Percentiles rank a stretch among this genome's conserved stretches.
Evolutionary conservation across 192 early-diverging fungal genomes (phyloP).

Genomic region (Rhizoclosmatium sp.): DNA sequence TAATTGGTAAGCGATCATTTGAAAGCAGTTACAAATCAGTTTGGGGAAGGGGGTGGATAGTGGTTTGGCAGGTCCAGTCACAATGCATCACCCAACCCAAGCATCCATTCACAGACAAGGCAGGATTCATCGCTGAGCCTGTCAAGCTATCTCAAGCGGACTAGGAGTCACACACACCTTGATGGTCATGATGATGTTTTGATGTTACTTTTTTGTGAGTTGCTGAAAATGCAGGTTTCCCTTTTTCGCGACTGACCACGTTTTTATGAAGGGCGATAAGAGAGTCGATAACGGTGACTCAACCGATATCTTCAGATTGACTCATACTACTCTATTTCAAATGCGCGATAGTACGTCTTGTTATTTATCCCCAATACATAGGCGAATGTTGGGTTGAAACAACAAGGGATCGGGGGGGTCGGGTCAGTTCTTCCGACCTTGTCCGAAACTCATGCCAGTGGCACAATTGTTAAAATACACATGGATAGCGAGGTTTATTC

Average conservation of each 20-base stretch:
- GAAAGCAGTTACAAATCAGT: too few species aligned
- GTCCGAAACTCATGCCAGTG: neutral
- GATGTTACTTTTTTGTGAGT: neutral
- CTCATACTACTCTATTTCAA: neutral
- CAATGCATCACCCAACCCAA: too few species aligned
- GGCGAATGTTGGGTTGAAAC: too few species aligned
- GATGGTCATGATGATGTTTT: neutral
- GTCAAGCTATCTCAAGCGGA: too few species aligned
- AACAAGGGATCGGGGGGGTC: neutral
- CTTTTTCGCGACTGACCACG: neutral
- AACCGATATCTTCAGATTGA: slow-evolving; percentile 1
- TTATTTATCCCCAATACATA: too few species aligned
- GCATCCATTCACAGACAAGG: too few species aligned
- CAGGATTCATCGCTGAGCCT: too few species aligned
- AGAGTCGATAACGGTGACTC: neutral
- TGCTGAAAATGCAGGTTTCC: neutral
- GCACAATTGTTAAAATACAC: too few species aligned
- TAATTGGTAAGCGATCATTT: too few species aligned
- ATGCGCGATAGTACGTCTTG: neutral
- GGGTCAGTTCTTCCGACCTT: neutral
- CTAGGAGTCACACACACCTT: neutral
- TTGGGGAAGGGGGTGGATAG: too few species aligned
- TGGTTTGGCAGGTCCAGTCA: too few species aligned
- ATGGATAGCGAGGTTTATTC: neutral
- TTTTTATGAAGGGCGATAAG: neutral